Conservation (phyloP, 805 yeast species). For the Pichia insulana region DNA sequence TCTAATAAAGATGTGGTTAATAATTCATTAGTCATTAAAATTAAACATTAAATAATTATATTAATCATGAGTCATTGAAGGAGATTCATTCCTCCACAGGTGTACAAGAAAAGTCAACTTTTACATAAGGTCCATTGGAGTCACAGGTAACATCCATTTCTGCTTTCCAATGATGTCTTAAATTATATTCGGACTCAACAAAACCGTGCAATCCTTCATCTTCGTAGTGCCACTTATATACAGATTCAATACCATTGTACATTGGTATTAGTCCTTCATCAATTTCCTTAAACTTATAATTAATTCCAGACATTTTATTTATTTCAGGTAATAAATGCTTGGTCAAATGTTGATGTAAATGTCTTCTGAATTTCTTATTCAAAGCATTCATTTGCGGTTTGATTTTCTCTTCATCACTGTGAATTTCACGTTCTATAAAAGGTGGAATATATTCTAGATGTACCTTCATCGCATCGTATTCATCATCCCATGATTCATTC, state of each 20-base stretch:
- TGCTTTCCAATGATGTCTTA: constrained; percentile 52
- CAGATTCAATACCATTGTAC: constrained; percentile 30
- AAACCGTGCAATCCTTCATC: constrained; percentile 52
- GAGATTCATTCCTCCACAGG: constrained; percentile 2
- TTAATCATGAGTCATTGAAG: neutral
- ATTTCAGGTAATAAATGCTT: constrained; percentile 62
- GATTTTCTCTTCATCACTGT: constrained; percentile 59
- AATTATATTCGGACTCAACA: constrained; percentile 34
- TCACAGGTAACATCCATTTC: constrained; percentile 55
- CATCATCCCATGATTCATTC: constrained; percentile 70
- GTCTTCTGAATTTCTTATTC: constrained; percentile 61
- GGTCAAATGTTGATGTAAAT: constrained; percentile 64
- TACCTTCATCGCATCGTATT: constrained; percentile 58
- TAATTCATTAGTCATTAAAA: neutral
- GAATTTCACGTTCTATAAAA: constrained; percentile 55
- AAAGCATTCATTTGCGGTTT: constrained; percentile 64
- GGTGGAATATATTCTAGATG: constrained; percentile 64
- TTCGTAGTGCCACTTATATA: constrained; percentile 52
- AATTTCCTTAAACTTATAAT: constrained; percentile 30
- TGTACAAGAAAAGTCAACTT: constrained; percentile 41
- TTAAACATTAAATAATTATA: neutral
- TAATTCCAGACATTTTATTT: constrained; percentile 46
- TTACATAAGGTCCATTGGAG: constrained; percentile 57
- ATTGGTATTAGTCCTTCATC: constrained; percentile 40
- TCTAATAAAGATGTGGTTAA: no score